These are phyloP conservation scores for Priceomyces carsonii DNA, from an alignment of 805 yeast species.

Conservation along the genomic window DNA sequence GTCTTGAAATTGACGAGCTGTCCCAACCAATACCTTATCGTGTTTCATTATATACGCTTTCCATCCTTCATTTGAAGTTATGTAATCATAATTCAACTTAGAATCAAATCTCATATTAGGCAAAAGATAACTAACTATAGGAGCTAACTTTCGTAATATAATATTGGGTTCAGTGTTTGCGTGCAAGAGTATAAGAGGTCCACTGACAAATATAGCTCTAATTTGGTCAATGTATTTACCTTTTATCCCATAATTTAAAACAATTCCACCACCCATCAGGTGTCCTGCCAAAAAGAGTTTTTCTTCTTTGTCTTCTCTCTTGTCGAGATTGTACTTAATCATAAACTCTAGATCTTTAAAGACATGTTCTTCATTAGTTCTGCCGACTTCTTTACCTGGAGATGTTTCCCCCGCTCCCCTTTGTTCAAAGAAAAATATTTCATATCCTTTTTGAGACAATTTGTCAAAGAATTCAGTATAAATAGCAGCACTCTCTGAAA, in stretches of 20 bases:
- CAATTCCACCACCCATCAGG: slow-evolving; percentile 83
- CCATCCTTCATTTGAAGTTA: slow-evolving; percentile 53
- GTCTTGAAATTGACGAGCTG: slow-evolving; percentile 62
- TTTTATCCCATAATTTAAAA: slow-evolving; percentile 57
- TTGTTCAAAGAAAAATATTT: slow-evolving; percentile 69
- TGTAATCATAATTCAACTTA: slow-evolving; percentile 51
- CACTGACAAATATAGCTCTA: slow-evolving; percentile 50
- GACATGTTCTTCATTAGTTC: slow-evolving; percentile 55
- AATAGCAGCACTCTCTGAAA: slow-evolving; percentile 55
- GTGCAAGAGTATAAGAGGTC: slow-evolving; percentile 61
- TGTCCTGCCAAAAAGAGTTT: slow-evolving; percentile 62
- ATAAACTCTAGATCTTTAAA: slow-evolving; percentile 63
- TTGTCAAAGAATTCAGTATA: slow-evolving; percentile 57
- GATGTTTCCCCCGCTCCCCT: slow-evolving; percentile 74
- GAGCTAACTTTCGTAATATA: slow-evolving; percentile 41
- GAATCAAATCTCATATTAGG: slow-evolving; percentile 59
- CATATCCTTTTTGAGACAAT: slow-evolving; percentile 55
- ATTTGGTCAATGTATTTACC: slow-evolving; percentile 53
- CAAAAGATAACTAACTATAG: slow-evolving; percentile 33
- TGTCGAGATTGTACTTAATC: slow-evolving; percentile 44
- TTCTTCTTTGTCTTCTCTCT: slow-evolving; percentile 26
- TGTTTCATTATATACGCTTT: slow-evolving; percentile 40
- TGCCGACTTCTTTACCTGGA: slow-evolving; percentile 53
- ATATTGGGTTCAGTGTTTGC: slow-evolving; percentile 59
- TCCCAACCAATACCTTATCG: slow-evolving; percentile 44